Percentiles rank a stretch among this genome's conserved stretches.
Conservation (phyloP, 148 eudicot species). For the Oxyria digyna region DNA sequence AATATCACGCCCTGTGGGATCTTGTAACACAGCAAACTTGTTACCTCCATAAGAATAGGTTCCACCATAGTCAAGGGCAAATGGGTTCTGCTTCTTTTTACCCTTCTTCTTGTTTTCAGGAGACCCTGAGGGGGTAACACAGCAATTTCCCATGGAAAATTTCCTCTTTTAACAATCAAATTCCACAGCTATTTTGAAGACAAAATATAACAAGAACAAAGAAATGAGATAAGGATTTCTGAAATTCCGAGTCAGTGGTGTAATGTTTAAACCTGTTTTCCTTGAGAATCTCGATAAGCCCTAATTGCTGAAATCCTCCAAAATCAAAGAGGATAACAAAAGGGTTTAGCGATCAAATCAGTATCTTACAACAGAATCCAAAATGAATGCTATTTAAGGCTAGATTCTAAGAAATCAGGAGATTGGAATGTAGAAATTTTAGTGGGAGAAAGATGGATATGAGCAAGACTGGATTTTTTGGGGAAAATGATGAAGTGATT, state of each 20-base stretch:
- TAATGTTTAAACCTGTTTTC: too few species aligned
- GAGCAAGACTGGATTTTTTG: not conserved
- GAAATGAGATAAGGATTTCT: too few species aligned
- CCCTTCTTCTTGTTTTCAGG: constrained; percentile 15
- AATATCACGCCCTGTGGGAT: constrained; percentile 44
- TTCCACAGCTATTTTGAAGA: not conserved
- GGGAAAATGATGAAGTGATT: not conserved
- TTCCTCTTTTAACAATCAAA: not conserved
- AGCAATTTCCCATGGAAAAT: constrained; percentile 47
- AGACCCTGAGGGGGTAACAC: constrained; percentile 27
- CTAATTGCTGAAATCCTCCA: not conserved
- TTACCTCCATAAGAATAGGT: constrained; percentile 16
- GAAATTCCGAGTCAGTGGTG: not conserved
- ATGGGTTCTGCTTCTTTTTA: constrained; percentile 39
- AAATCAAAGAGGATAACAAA: not conserved
- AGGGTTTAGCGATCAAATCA: not conserved
- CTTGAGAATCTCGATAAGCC: too few species aligned
- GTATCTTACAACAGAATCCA: not conserved
- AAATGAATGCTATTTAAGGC: not conserved
- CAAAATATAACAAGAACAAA: not conserved
- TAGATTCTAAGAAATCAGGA: not conserved
- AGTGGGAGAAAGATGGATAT: not conserved
- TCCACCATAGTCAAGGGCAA: constrained; percentile 22
- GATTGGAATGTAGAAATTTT: too few species aligned
- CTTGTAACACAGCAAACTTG: constrained; percentile 31